phyloP scores from a whole-genome alignment of 495 filamentous ascomycete genomes.

The Tuber melanosporum region DNA sequence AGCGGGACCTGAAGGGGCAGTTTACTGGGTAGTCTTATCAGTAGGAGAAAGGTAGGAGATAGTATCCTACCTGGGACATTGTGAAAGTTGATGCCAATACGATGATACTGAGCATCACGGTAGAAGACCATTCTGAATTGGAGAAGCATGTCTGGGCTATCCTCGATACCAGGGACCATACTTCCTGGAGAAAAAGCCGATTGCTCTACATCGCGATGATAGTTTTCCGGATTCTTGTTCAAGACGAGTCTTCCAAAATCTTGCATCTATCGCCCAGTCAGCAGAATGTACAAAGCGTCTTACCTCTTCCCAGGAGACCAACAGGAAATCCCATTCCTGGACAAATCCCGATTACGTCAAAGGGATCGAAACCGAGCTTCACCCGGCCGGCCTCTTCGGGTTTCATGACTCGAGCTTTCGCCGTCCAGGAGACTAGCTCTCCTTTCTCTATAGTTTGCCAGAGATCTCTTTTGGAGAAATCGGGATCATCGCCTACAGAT shows the following conservation, averaged over 20 bases:
- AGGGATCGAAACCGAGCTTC: constrained; percentile 50
- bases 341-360: constrained; percentile 54
- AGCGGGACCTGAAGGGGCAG: constrained; percentile 49
- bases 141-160: constrained; percentile 48
- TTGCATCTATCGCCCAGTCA: constrained; percentile 34
- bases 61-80: constrained; percentile 42
- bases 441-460: constrained; percentile 50
- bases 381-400: constrained; percentile 49
- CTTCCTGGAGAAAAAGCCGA: constrained; percentile 49
- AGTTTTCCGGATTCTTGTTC: constrained; percentile 67
- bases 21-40: constrained; percentile 41
- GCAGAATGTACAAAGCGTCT: background rate
- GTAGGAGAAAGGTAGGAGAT: background rate
- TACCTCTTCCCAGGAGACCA: background rate
- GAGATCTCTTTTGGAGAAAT: constrained; percentile 53
- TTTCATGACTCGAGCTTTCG: constrained; percentile 51
- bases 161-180: constrained; percentile 51
- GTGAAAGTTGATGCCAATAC: constrained; percentile 50
- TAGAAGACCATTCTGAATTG: constrained; percentile 53
- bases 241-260: constrained; percentile 57
- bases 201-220: constrained; percentile 57
- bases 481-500: constrained; percentile 46
- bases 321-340: constrained; percentile 45
- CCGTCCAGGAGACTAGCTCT: constrained; percentile 49
- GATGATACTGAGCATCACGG: constrained; percentile 50